Evolutionary conservation across 148 eudicot genomes (phyloP).

Genomic region (Polygonum aviculare): DNA sequence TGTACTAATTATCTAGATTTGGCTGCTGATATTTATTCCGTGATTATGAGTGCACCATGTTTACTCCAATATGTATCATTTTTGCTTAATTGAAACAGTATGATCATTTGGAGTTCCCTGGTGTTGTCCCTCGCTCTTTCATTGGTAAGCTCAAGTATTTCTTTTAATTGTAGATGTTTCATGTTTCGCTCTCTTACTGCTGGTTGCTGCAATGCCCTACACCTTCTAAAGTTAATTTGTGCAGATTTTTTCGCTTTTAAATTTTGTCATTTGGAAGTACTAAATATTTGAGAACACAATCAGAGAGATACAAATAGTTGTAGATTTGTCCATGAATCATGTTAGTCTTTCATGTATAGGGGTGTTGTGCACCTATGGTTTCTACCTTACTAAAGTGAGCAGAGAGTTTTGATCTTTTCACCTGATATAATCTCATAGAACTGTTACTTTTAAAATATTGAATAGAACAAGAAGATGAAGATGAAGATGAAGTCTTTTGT

Average conservation of each 20-base stretch:
- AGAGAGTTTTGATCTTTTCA: neutral
- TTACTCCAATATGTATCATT: neutral
- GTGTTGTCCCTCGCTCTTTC: constrained; percentile 96
- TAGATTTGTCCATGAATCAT: neutral
- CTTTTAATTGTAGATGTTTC: neutral
- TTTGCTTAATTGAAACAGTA: constrained; percentile 36
- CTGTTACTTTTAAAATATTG: neutral
- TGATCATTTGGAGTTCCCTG: constrained; percentile 98
- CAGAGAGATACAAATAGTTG: neutral
- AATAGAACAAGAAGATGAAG: neutral
- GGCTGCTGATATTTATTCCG: neutral
- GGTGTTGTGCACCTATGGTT: neutral
- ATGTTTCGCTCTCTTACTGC: neutral
- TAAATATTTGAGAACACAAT: neutral
- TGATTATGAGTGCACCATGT: neutral
- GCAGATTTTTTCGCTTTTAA: neutral
- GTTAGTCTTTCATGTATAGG: neutral
- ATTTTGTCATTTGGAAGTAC: neutral
- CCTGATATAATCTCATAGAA: neutral
- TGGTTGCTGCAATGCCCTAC: neutral
- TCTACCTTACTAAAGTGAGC: neutral
- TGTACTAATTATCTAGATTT: neutral
- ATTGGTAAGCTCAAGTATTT: constrained; percentile 35
- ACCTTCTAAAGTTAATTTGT: neutral
- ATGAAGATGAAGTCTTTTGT: neutral